Base-by-base conservation (phyloP, 1,284 basidiomycete genomes). In the Entoloma clypeatum region DNA sequence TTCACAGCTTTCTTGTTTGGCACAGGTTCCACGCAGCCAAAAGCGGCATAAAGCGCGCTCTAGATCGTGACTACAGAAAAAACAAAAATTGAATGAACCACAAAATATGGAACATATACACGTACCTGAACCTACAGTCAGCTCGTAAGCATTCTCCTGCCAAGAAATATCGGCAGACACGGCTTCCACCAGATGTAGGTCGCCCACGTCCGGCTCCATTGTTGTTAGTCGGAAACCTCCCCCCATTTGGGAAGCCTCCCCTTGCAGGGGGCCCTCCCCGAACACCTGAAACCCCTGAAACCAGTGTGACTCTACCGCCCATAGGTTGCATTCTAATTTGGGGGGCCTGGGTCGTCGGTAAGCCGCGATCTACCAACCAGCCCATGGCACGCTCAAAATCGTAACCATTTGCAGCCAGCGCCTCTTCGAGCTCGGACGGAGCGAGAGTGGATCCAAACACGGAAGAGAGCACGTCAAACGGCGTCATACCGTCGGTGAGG, bases 331-430 rank as follows among this genome's bases (percentile, higher is more conserved):
- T 66, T 45, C 75, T 67, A n/a, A 72, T 59, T 46, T 74, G 72
- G 14, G 67, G 49, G 22, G 60, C 61, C 35, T 68, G 67, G 19
- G 71, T 61, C 17, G 68, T 60, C 6, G 69, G 54, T 14, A 77
- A 60, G 1, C 77, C 68, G 22, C 82, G 79, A 50, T 94, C 88
- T 33, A 97, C 77, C 27, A 98, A 78, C 78, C 88, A 91, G 3
- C 84, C 86, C 85, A 98, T 94, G 5, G 95, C 86, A 32, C 78
- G 77, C 56, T 99, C 95, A 59, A 99, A 96, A 55, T 99, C 95
- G 61, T 91, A 99, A 2, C 81, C 89, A 50, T 92, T 86, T 39
- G 78, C 74, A 17, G 84, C 81, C 5, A 99, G 75, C 0, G 94
- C 94, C 47, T 96, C 92, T 62, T 98, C 95, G 3, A 98, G 75